These are phyloP conservation scores for Colletotrichum aenigma DNA, from an alignment of 2,329 filamentous ascomycete species.

Conservation along the genomic window DNA sequence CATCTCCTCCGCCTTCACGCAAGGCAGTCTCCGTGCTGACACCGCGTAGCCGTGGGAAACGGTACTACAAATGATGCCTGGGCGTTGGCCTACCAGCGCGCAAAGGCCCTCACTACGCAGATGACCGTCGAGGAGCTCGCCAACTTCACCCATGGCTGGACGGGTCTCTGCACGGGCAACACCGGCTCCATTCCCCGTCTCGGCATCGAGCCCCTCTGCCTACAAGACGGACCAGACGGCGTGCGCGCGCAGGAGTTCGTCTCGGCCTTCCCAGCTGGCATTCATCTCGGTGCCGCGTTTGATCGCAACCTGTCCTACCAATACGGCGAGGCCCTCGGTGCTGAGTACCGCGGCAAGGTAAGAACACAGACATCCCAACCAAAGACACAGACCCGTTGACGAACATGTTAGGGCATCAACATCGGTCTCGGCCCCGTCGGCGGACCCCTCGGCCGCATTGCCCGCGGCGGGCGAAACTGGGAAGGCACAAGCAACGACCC, in stretches of 20 bases:
- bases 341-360: constrained; percentile 38
- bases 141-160: constrained; percentile 31
- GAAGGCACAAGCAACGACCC: constrained; percentile 83
- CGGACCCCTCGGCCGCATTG: constrained; percentile 76
- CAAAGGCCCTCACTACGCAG: constrained; percentile 58
- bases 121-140: constrained; percentile 72
- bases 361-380: constrained; percentile 56
- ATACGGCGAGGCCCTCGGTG: constrained; percentile 71
- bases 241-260: constrained; percentile 51
- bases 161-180: constrained; percentile 42
- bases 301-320: constrained; percentile 75
- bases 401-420: not conserved
- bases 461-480: constrained; percentile 80
- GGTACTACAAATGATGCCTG: constrained; percentile 41
- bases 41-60: not conserved
- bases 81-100: constrained; percentile 63
- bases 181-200: constrained; percentile 50
- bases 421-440: constrained; percentile 58
- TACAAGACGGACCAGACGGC: constrained; percentile 83
- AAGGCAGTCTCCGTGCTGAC: not conserved
- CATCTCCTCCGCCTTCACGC: not conserved
- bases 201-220: constrained; percentile 62
- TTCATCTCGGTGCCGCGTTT: constrained; percentile 82
- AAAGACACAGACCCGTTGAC: not conserved
- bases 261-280: constrained; percentile 73